These are phyloP conservation scores for Podaxis sp. DNA, from an alignment of 768 basidiomycete genomes.

Conservation along the genomic window DNA sequence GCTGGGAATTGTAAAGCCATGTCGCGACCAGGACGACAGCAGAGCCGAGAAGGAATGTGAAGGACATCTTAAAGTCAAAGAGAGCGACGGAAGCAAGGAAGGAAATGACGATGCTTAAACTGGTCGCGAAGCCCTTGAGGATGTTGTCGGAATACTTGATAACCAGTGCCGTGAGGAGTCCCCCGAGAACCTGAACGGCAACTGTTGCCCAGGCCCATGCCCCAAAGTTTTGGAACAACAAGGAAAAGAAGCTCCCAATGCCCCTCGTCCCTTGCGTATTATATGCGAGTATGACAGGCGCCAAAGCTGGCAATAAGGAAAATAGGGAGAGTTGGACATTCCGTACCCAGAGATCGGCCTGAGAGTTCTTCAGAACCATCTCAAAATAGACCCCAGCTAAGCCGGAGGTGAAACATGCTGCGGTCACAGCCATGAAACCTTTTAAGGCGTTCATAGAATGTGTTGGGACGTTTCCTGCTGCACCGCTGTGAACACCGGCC, in stretches of 20 bases:
- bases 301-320: conserved; percentile 83
- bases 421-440: conserved; percentile 85
- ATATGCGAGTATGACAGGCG: conserved; percentile 65
- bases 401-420: conserved; percentile 93
- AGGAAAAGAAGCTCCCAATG: conserved; percentile 36
- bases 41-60: conserved; percentile 82
- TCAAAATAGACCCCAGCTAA: conserved; percentile 98
- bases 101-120: conserved; percentile 89
- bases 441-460: conserved; percentile 76
- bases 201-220: conserved; percentile 92
- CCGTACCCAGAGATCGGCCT: conserved; percentile 90
- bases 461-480: conserved; percentile 16
- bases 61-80: conserved; percentile 85
- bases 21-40: conserved; percentile 83
- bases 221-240: conserved; percentile 82
- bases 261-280: conserved; percentile 14
- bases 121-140: conserved; percentile 93
- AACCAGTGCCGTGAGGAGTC: conserved; percentile 86
- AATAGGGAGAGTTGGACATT: conserved; percentile 96
- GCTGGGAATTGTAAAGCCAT: conserved; percentile 83
- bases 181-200: conserved; percentile 84
- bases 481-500: conserved; percentile 25
- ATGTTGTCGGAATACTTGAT: conserved; percentile 94
- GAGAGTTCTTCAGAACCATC: conserved; percentile 91
- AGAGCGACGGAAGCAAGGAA: conserved; percentile 89